Evolutionary conservation across 306 rosid species (phyloP), one percentile per base, ranked within the genome.

Genomic region (Vigna unguiculata): DNA sequence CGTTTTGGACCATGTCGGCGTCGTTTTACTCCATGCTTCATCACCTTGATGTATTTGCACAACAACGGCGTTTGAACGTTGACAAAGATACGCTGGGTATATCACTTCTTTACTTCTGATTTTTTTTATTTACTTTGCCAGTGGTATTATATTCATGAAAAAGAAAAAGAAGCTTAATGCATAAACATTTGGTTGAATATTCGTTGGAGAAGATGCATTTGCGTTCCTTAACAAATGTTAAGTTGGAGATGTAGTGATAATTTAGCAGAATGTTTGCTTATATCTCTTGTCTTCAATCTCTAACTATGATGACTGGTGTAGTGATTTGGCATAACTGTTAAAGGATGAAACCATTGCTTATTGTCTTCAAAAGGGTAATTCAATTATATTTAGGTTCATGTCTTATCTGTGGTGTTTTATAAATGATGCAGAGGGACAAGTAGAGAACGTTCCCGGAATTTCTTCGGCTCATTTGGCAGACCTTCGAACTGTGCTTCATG

Each of bases 1-100:
- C 73, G 72, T 85, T 83, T 46, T 89, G 91, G 89, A 74, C 89
- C 0, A 79, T 85, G 88, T 71, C 87, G 12, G 85, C 83, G 10
- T 64, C 87, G 52, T 25, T 58, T 60, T 78, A 80, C 74, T 70
- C 81, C 12, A 21, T 72, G 53, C 32, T 66, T 1, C 69, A 78
- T 7, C 80, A 75, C 43, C 81, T 73, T 16, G 30, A 80, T 30
- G 51, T 67, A 16, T 82, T 79, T 9, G 47, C 30, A 1, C 45
- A 16, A 34, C 64, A 47, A 14, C 57, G 14, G 8, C 21, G 30
- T 5, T 52, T 64, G 7, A 68, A 78, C 0, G 21, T 75, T 46
- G 55, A 53, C 7, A 13, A 19, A 15, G 8, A 67, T 45, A 67
- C 8, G 7, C 30, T 67, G 0, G 82, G 90, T 86, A 22, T 15